These are phyloP conservation scores for Erigeron canadensis DNA, from an alignment of 129 eudicot genomes.

Conservation along the genomic window DNA sequence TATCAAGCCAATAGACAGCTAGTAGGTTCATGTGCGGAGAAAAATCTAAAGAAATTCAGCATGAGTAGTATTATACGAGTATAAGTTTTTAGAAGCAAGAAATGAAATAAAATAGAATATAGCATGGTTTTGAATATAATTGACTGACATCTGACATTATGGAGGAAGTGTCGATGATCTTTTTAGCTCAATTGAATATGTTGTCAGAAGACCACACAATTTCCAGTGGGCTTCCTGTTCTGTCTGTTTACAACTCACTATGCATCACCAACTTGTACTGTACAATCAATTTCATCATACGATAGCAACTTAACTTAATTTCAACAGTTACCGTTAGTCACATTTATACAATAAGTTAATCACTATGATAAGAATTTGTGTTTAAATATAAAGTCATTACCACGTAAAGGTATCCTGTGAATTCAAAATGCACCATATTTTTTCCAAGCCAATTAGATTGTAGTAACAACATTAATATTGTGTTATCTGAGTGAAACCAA, in stretches of 20 bases:
- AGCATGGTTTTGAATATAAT: constrained; percentile 9
- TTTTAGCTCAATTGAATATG: constrained; percentile 28
- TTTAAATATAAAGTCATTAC: too few relatives aligned
- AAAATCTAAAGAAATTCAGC: neutral
- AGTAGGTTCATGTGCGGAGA: neutral
- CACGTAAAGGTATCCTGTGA: too few relatives aligned
- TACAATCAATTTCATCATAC: neutral
- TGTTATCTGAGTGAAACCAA: too few relatives aligned
- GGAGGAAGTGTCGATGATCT: constrained; percentile 9
- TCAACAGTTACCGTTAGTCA: too few relatives aligned
- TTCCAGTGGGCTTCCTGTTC: constrained; percentile 28
- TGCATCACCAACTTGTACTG: constrained; percentile 27
- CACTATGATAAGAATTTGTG: too few relatives aligned
- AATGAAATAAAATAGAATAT: neutral
- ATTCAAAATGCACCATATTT: too few relatives aligned
- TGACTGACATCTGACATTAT: constrained; percentile 22
- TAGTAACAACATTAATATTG: too few relatives aligned
- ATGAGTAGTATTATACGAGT: neutral
- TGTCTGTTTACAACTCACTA: constrained; percentile 16
- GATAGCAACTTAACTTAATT: too few relatives aligned
- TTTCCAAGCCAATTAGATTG: too few relatives aligned
- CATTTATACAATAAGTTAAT: too few relatives aligned
- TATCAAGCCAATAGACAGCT: too few relatives aligned
- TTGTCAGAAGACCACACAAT: constrained; percentile 34
- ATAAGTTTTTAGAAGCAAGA: neutral